Percentiles rank a stretch among this genome's conserved stretches.
Evolutionary conservation across 371 early-diverging fungal species (phyloP).

Genomic region (Fennellomyces sp.): DNA sequence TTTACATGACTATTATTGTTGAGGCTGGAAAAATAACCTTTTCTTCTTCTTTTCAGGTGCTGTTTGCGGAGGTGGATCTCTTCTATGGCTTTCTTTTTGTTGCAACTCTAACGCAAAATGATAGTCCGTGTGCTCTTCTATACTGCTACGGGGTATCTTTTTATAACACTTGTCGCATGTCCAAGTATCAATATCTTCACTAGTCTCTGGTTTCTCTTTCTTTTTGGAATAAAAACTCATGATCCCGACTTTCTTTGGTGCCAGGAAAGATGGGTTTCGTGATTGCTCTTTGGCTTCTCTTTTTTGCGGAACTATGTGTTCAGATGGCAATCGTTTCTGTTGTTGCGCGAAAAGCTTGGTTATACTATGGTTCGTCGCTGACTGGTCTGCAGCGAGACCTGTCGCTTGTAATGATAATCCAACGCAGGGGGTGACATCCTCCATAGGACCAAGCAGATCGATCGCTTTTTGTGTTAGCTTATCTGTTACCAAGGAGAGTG

Average conservation of each 20-base stretch:
- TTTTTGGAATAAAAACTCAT: slow-evolving; percentile 3
- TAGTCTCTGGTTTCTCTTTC: background rate
- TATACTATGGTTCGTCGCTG: slow-evolving; percentile 28
- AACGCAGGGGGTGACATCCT: slow-evolving; percentile 33
- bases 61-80: background rate
- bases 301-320: too few species aligned
- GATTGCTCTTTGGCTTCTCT: too few species aligned
- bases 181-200: slow-evolving; percentile 10
- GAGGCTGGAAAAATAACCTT: background rate
- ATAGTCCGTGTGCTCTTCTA: slow-evolving; percentile 53
- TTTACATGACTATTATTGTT: background rate
- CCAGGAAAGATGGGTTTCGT: background rate
- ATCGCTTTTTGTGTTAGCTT: slow-evolving; percentile 23
- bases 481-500: slow-evolving; percentile 13
- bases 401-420: slow-evolving; percentile 39
- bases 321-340: too few species aligned
- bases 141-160: slow-evolving; percentile 15
- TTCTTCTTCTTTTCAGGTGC: background rate
- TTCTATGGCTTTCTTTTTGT: slow-evolving; percentile 6
- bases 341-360: slow-evolving; percentile 29
- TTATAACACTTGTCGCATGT: slow-evolving; percentile 42
- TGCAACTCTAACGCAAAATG: slow-evolving; percentile 51
- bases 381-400: slow-evolving; percentile 25
- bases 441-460: slow-evolving; percentile 21
- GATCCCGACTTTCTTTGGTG: slow-evolving; percentile 2